Evolutionary conservation across 202 grass and related monocot genomes (phyloP).

Genomic region (Bolboschoenoplectus hybrid): DNA sequence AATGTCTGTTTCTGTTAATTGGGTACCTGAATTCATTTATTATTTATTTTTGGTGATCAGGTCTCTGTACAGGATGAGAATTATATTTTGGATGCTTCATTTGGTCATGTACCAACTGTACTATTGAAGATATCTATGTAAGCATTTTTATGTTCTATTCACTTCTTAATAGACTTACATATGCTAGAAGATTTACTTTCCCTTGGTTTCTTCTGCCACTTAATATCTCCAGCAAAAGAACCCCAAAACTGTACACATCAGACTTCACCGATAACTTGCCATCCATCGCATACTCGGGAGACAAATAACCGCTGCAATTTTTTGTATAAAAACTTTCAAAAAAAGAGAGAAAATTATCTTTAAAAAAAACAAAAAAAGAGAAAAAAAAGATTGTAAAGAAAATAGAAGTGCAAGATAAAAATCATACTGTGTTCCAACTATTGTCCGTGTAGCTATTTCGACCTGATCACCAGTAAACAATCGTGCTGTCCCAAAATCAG

Average conservation of each 20-base stretch:
- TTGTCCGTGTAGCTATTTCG: slow-evolving; percentile 44
- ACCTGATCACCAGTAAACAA: slow-evolving; percentile 35
- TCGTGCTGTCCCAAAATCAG: slow-evolving; percentile 60
- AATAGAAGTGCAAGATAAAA: slow-evolving; percentile 3
- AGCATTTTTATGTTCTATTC: not conserved
- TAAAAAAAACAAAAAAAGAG: not conserved
- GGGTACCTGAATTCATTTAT: not conserved
- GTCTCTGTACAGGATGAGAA: not conserved
- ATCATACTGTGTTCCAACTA: slow-evolving; percentile 58
- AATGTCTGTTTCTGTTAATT: not conserved
- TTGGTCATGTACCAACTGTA: not conserved
- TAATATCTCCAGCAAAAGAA: slow-evolving; percentile 62
- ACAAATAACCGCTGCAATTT: slow-evolving; percentile 59
- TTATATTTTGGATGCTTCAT: not conserved
- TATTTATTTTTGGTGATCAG: not conserved
- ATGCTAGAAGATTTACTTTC: slow-evolving; percentile 43
- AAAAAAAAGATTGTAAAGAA: not conserved
- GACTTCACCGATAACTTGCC: slow-evolving; percentile 60
- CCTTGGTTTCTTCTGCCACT: slow-evolving; percentile 51
- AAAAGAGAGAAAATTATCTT: no score
- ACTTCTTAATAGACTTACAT: slow-evolving; percentile 45
- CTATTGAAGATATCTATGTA: not conserved
- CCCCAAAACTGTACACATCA: slow-evolving; percentile 70
- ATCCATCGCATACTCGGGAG: slow-evolving; percentile 71
- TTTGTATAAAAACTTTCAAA: not conserved